Evolutionary conservation across 306 rosid genomes (phyloP).

Genomic region (Carpinus viminea): DNA sequence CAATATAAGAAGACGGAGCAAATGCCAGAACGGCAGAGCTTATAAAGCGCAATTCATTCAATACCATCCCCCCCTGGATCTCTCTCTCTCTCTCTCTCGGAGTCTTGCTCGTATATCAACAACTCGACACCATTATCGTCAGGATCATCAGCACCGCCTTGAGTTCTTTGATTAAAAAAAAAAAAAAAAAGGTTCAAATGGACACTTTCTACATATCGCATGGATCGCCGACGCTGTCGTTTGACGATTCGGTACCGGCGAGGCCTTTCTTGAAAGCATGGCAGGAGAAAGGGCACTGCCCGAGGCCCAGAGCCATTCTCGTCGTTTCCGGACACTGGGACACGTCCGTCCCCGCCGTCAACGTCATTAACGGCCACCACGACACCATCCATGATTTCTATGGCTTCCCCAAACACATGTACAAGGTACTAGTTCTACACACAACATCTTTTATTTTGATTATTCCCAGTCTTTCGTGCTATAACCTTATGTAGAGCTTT

Average conservation of each 20-base stretch:
- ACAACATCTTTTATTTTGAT: background rate
- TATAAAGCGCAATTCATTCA: background rate
- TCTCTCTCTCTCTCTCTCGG: background rate
- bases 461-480: background rate
- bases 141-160: background rate
- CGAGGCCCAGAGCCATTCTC: constrained; percentile 53
- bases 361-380: constrained; percentile 37
- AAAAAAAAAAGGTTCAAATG: background rate
- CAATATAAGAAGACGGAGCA: too few relatives aligned
- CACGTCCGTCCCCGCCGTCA: constrained; percentile 56
- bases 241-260: constrained; percentile 54
- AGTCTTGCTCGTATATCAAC: too few relatives aligned
- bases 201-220: constrained; percentile 69
- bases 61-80: background rate
- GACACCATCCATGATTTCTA: constrained; percentile 82
- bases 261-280: constrained; percentile 58
- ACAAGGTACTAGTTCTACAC: constrained; percentile 53
- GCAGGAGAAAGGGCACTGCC: constrained; percentile 37
- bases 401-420: constrained; percentile 64
- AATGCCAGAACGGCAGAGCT: too few relatives aligned
- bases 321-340: constrained; percentile 78
- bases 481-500: background rate
- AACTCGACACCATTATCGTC: background rate
- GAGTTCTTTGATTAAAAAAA: too few relatives aligned
- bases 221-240: constrained; percentile 61